phyloP scores from a whole-genome alignment of 2,329 filamentous ascomycete genomes.

The Neofusicoccum laricinum region DNA sequence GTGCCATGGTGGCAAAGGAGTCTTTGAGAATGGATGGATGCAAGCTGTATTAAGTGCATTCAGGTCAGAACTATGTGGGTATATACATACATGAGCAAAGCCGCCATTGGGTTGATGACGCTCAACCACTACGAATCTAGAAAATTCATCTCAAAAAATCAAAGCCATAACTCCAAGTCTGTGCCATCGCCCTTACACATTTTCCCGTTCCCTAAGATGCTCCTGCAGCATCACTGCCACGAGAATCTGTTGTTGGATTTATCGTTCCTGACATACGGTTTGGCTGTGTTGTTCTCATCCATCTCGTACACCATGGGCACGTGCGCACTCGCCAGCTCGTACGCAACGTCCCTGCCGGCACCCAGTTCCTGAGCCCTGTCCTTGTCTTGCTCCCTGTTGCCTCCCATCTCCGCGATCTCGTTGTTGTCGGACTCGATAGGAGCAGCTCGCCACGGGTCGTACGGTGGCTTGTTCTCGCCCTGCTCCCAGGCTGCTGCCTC shows the following conservation, averaged over 20 bases:
- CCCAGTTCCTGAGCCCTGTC: background rate
- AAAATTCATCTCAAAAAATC: too few relatives aligned
- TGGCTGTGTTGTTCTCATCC: background rate
- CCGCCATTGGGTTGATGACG: too few relatives aligned
- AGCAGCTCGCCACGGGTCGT: background rate
- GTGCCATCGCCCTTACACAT: too few relatives aligned
- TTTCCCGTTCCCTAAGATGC: too few relatives aligned
- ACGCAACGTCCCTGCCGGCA: background rate
- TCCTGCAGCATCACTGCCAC: background rate
- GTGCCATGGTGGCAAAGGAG: too few relatives aligned
- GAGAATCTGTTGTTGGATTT: background rate
- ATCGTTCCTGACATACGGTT: background rate
- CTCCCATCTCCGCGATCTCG: background rate
- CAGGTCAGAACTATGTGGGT: background rate
- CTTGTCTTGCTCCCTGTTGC: background rate
- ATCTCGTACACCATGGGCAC: conserved; percentile 7
- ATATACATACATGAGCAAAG: background rate
- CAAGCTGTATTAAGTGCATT: background rate
- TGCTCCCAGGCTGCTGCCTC: background rate
- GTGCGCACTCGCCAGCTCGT: background rate
- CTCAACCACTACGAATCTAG: too few relatives aligned
- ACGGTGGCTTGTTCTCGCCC: background rate
- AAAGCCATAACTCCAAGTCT: too few relatives aligned
- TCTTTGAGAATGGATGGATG: background rate
- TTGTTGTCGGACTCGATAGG: background rate